phyloP scores from a whole-genome alignment of 1,284 basidiomycete species.

The Amylostereum areolatum region DNA sequence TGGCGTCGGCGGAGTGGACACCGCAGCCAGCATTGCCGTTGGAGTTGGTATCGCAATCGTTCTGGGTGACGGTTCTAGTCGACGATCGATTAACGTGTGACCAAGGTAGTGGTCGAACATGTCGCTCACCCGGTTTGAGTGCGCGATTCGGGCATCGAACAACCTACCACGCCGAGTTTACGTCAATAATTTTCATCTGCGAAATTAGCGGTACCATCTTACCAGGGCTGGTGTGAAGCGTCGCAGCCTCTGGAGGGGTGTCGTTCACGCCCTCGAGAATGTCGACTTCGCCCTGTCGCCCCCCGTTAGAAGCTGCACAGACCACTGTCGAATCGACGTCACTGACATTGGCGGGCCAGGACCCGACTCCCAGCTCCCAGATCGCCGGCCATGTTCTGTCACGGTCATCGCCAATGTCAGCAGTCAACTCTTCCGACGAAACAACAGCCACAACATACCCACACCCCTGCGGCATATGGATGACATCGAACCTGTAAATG shows the following conservation, averaged over 20 bases:
- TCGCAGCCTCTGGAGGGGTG: slow-evolving; percentile 46
- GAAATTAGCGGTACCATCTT: too few relatives aligned
- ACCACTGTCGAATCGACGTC: too few relatives aligned
- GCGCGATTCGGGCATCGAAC: slow-evolving; percentile 50
- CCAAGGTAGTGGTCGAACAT: background rate
- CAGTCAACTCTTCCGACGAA: slow-evolving; percentile 1
- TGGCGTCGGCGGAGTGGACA: slow-evolving; percentile 37
- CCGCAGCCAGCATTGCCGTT: slow-evolving; percentile 62
- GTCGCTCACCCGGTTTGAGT: slow-evolving; percentile 44
- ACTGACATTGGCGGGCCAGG: slow-evolving; percentile 3
- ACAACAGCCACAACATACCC: slow-evolving; percentile 46
- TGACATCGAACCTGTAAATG: slow-evolving; percentile 44
- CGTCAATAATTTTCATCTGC: too few relatives aligned
- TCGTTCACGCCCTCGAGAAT: slow-evolving; percentile 67
- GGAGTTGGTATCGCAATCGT: slow-evolving; percentile 24
- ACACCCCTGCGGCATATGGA: slow-evolving; percentile 59
- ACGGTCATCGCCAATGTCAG: too few relatives aligned
- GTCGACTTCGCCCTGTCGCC: slow-evolving; percentile 56
- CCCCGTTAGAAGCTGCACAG: background rate
- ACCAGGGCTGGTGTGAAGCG: slow-evolving; percentile 57
- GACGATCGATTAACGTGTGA: background rate
- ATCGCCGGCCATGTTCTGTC: slow-evolving; percentile 32
- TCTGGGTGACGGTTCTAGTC: slow-evolving; percentile 10
- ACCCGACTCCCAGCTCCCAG: slow-evolving; percentile 34
- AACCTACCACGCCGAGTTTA: slow-evolving; percentile 30